phyloP scores from a whole-genome alignment of 371 early-diverging fungal genomes.

The Haplosporangium sp. region DNA sequence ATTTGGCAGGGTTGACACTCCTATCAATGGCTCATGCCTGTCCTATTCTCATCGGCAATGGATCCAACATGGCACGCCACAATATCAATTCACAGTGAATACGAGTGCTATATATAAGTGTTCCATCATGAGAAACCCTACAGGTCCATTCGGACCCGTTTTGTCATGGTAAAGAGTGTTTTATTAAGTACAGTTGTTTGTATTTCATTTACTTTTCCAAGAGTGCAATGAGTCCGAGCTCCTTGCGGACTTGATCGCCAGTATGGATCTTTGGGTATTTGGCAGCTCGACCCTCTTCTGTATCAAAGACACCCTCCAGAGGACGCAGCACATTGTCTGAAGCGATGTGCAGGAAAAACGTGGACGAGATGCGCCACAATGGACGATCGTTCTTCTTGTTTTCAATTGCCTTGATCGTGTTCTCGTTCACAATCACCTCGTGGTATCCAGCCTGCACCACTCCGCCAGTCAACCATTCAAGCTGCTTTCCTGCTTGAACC shows the following conservation, averaged over 20 bases:
- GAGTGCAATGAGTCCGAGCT: conserved; percentile 72
- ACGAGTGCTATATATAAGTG: no score
- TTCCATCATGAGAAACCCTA: no score
- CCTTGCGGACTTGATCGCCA: conserved; percentile 70
- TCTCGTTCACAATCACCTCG: conserved; percentile 73
- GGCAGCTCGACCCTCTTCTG: conserved; percentile 53
- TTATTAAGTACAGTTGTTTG: not conserved
- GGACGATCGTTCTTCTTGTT: conserved; percentile 61
- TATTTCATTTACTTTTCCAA: conserved; percentile 35
- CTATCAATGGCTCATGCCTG: no score
- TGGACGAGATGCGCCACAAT: conserved; percentile 77
- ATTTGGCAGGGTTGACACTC: no score
- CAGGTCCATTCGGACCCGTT: no score
- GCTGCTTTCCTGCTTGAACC: conserved; percentile 78
- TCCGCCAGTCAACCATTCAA: conserved; percentile 78
- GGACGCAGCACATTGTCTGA: conserved; percentile 70
- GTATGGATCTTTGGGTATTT: conserved; percentile 67
- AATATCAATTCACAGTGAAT: no score
- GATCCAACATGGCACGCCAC: no score
- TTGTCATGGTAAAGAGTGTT: no score
- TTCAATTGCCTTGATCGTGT: conserved; percentile 62
- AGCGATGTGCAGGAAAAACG: conserved; percentile 75
- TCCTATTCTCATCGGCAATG: no score
- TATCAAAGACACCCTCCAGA: conserved; percentile 54
- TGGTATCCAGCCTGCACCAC: conserved; percentile 75